Percentiles rank a stretch among this genome's conserved stretches.
Evolutionary conservation across 352 stramenopile genomes (phyloP).

Genomic region (Pilasporangium apinafurcum): DNA sequence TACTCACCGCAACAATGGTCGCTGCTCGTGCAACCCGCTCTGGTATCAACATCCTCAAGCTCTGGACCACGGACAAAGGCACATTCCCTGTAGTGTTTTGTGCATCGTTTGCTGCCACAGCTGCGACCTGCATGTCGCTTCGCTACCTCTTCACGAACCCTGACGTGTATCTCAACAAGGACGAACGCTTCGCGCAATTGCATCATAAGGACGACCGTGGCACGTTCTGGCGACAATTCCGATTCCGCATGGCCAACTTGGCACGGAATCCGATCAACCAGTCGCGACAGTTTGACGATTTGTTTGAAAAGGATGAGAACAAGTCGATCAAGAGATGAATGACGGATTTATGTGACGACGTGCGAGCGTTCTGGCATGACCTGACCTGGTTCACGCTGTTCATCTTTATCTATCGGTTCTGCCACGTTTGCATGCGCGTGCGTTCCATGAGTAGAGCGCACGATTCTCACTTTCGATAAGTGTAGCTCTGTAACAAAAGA

Average conservation of each 20-base stretch:
- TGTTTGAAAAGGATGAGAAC: slow-evolving; percentile 55
- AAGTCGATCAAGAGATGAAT: slow-evolving; percentile 44
- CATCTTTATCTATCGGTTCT: slow-evolving; percentile 5
- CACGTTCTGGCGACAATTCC: slow-evolving; percentile 46
- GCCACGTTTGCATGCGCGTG: slow-evolving; percentile 2
- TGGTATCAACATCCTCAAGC: slow-evolving; percentile 31
- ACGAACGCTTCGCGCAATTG: slow-evolving; percentile 29
- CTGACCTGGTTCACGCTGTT: slow-evolving; percentile 1
- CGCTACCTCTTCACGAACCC: slow-evolving; percentile 48
- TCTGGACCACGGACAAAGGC: slow-evolving; percentile 53
- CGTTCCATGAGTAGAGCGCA: too few species aligned
- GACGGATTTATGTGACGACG: not conserved
- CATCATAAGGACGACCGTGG: slow-evolving; percentile 43
- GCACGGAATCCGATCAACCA: slow-evolving; percentile 70
- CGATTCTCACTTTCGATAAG: too few species aligned
- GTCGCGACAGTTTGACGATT: slow-evolving; percentile 52
- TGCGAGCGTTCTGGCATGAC: not conserved
- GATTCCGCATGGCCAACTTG: slow-evolving; percentile 59
- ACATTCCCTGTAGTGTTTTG: slow-evolving; percentile 61
- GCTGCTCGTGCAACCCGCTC: slow-evolving; percentile 16
- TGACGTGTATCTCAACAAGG: slow-evolving; percentile 66
- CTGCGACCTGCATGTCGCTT: slow-evolving; percentile 22
- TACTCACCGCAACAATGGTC: slow-evolving; percentile 7
- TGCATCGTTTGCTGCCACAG: slow-evolving; percentile 20
- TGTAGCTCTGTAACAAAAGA: slow-evolving; percentile 13